Percentiles rank a stretch among this genome's conserved stretches.
These are phyloP conservation scores for Cercospora brassicicola DNA, from an alignment of 2,329 filamentous ascomycete genomes.

Conservation along the genomic window DNA sequence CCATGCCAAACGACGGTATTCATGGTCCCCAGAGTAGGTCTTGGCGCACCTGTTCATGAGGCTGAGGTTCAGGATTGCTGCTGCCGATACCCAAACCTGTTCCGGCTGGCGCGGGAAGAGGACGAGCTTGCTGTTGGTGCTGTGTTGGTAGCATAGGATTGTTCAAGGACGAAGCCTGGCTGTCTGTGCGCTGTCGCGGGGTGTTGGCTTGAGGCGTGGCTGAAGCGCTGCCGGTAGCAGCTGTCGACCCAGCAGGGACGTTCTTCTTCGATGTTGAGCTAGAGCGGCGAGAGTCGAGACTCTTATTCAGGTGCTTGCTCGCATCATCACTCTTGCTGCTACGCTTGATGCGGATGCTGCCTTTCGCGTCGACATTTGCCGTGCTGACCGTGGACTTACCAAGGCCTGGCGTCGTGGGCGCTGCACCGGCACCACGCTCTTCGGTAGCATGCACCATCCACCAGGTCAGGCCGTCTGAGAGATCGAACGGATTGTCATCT, in stretches of 20 bases:
- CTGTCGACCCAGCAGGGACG: conserved; percentile 42
- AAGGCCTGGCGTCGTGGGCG: conserved; percentile 84
- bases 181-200: conserved; percentile 27
- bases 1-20: conserved; percentile 37
- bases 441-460: conserved; percentile 92
- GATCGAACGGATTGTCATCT: conserved; percentile 94
- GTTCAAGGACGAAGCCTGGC: conserved; percentile 25
- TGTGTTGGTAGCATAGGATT: conserved; percentile 10
- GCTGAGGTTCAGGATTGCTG: conserved; percentile 9
- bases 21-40: conserved; percentile 32
- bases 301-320: conserved; percentile 66
- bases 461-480: conserved; percentile 93
- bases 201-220: conserved; percentile 15
- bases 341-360: conserved; percentile 55
- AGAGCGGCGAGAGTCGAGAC: conserved; percentile 84
- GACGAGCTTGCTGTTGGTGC: conserved; percentile 16
- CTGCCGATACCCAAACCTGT: conserved; percentile 24
- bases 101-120: conserved; percentile 18
- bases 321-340: conserved; percentile 48
- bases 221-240: conserved; percentile 16
- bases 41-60: conserved; percentile 32
- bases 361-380: conserved; percentile 81
- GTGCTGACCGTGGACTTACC: conserved; percentile 89
- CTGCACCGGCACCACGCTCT: conserved; percentile 72
- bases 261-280: conserved; percentile 83